Evolutionary conservation across 805 yeast genomes (phyloP).

Genomic region (Suhomyces xylopsoci): DNA sequence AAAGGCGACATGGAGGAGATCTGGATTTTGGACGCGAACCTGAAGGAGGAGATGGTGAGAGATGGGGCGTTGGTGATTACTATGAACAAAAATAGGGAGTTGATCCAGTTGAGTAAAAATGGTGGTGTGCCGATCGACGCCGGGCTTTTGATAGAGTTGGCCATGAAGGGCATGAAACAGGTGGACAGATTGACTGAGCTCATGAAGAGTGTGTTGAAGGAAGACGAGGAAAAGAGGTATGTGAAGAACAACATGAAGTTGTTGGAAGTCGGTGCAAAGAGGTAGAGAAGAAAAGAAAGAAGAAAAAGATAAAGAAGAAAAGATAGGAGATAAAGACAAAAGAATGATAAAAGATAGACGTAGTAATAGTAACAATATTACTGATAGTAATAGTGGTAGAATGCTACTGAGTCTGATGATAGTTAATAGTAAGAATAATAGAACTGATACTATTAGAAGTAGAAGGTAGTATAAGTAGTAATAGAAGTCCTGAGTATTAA

Average conservation of each 20-base stretch:
- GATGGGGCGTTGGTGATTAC: slow-evolving; percentile 84
- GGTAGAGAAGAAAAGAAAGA: slow-evolving; percentile 12
- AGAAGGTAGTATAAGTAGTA: too few relatives aligned
- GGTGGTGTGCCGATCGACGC: slow-evolving; percentile 89
- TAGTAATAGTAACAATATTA: too few relatives aligned
- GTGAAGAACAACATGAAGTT: slow-evolving; percentile 25
- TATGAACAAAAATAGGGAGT: slow-evolving; percentile 82
- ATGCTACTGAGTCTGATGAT: too few relatives aligned
- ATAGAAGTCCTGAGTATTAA: too few relatives aligned
- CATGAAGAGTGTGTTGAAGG: slow-evolving; percentile 53
- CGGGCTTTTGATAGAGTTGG: slow-evolving; percentile 60
- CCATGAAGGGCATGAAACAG: slow-evolving; percentile 59
- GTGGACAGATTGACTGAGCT: slow-evolving; percentile 64
- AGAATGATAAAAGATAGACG: too few relatives aligned
- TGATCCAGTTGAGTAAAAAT: slow-evolving; percentile 85
- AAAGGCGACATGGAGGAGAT: slow-evolving; percentile 63
- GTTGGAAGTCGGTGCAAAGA: slow-evolving; percentile 35
- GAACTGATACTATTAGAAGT: too few relatives aligned
- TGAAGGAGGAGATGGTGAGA: slow-evolving; percentile 71
- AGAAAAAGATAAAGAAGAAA: too few relatives aligned
- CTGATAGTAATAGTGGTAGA: too few relatives aligned
- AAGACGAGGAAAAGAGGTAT: slow-evolving; percentile 52
- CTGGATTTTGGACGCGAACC: slow-evolving; percentile 69
- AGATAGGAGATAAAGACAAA: too few relatives aligned
- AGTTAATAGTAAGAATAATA: too few relatives aligned